Percentiles rank a stretch among this genome's conserved stretches.
Evolutionary conservation across 352 stramenopile genomes (phyloP).

Genomic region (Pythium vanterpoolii): DNA sequence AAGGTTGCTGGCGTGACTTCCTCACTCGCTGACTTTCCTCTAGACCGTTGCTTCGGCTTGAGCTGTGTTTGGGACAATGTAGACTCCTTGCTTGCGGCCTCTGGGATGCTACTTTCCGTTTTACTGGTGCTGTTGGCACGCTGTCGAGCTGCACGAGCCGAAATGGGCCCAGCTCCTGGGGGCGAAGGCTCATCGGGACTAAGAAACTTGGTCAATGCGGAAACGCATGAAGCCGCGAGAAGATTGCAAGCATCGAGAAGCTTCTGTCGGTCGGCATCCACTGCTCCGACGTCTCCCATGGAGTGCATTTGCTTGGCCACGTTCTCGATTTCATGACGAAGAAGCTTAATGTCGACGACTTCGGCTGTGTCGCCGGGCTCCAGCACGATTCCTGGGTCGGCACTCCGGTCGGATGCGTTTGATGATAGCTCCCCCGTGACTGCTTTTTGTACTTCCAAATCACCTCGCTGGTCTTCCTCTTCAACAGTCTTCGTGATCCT

Average conservation of each 20-base stretch:
- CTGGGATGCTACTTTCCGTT: not conserved
- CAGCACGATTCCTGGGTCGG: slow-evolving; percentile 8
- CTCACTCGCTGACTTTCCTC: not conserved
- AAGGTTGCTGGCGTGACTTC: not conserved
- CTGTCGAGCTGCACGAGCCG: slow-evolving; percentile 9
- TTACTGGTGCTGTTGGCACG: slow-evolving; percentile 25
- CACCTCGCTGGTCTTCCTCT: not conserved
- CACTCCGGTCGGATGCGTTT: not conserved
- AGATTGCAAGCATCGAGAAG: slow-evolving; percentile 62
- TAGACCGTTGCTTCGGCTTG: slow-evolving; percentile 6
- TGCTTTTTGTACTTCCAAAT: not conserved
- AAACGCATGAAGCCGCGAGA: slow-evolving; percentile 56
- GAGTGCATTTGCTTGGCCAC: slow-evolving; percentile 41
- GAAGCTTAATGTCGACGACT: slow-evolving; percentile 69
- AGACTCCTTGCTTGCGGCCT: not conserved
- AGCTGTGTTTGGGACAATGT: not conserved
- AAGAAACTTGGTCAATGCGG: slow-evolving; percentile 62
- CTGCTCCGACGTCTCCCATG: slow-evolving; percentile 25
- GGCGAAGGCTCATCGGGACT: slow-evolving; percentile 19
- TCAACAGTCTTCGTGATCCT: not conserved
- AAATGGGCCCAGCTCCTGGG: not conserved
- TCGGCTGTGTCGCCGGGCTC: slow-evolving; percentile 46
- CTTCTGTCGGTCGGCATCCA: slow-evolving; percentile 24
- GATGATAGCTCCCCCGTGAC: not conserved
- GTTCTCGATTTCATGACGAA: slow-evolving; percentile 58